Conservation (phyloP, 768 basidiomycete genomes). For the Calvatia gigantea region DNA sequence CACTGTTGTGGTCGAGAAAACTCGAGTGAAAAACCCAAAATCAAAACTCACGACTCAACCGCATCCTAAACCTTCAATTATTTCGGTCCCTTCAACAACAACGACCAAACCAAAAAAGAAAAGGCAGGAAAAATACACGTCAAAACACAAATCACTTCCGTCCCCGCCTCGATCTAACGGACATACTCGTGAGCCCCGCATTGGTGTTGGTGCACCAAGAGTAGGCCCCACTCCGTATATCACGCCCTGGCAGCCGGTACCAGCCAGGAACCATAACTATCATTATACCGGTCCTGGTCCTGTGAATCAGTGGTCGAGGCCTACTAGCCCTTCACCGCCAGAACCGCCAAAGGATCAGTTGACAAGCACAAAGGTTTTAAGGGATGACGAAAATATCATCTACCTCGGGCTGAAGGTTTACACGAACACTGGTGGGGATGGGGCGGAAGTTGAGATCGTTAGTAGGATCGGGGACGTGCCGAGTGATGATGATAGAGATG, state of each 20-base stretch:
- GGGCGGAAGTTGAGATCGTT: not conserved
- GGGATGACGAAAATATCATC: not conserved
- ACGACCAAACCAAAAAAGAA: not conserved
- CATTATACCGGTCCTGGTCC: not conserved
- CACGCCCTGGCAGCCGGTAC: not conserved
- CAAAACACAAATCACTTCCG: not conserved
- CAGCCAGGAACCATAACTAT: not conserved
- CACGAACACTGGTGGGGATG: not conserved
- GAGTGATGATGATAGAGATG: not conserved
- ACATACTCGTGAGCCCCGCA: not conserved
- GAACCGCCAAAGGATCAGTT: not conserved
- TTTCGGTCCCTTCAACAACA: not conserved
- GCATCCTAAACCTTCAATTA: not conserved
- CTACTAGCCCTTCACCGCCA: not conserved
- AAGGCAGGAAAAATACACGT: not conserved
- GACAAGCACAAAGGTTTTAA: not conserved
- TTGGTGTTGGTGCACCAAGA: not conserved
- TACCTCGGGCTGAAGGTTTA: not conserved
- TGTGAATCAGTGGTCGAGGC: not conserved
- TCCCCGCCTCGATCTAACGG: slow-evolving; percentile 4
- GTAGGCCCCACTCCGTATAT: not conserved
- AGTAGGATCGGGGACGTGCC: not conserved
- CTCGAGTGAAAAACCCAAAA: not conserved
- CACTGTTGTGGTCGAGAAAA: slow-evolving; percentile 19
- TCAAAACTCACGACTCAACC: not conserved